Percentiles rank a stretch among this genome's conserved stretches.
Conservation (phyloP, 768 basidiomycete species). For the Lactifluus subvellereus region DNA sequence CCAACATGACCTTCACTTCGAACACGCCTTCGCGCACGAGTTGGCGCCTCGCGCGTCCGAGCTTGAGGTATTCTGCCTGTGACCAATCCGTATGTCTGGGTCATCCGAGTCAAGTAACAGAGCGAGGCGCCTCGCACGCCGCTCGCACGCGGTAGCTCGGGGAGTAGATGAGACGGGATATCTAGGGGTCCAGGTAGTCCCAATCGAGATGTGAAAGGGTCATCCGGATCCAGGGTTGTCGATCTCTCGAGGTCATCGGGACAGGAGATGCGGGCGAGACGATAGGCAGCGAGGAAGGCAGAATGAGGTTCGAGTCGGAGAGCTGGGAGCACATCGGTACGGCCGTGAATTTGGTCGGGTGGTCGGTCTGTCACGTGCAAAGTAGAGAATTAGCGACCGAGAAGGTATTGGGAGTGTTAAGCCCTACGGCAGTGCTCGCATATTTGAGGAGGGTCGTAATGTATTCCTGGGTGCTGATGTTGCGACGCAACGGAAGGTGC, state of each 20-base stretch:
- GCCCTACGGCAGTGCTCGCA: conserved; percentile 18
- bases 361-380: conserved; percentile 9
- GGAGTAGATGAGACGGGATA: conserved; percentile 20
- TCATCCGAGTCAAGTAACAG: conserved; percentile 24
- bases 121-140: conserved; percentile 22
- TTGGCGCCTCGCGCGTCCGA: conserved; percentile 13
- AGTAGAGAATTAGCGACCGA: neutral
- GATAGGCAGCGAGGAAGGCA: conserved; percentile 24
- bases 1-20: conserved; percentile 14
- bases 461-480: conserved; percentile 1
- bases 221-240: conserved; percentile 6
- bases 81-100: conserved; percentile 23
- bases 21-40: conserved; percentile 24
- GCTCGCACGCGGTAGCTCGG: conserved; percentile 8
- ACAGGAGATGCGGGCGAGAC: conserved; percentile 18
- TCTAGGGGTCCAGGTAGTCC: conserved; percentile 2
- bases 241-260: conserved; percentile 14
- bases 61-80: conserved; percentile 24
- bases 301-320: conserved; percentile 24
- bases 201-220: conserved; percentile 5
- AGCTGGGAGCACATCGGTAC: conserved; percentile 25
- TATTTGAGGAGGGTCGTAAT: conserved; percentile 5
- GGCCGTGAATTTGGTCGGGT: conserved; percentile 21
- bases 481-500: neutral
- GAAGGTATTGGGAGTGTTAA: neutral